Base-by-base conservation (phyloP, 2,329 filamentous ascomycete genomes). In the Microdochium trichocladiopsis region DNA sequence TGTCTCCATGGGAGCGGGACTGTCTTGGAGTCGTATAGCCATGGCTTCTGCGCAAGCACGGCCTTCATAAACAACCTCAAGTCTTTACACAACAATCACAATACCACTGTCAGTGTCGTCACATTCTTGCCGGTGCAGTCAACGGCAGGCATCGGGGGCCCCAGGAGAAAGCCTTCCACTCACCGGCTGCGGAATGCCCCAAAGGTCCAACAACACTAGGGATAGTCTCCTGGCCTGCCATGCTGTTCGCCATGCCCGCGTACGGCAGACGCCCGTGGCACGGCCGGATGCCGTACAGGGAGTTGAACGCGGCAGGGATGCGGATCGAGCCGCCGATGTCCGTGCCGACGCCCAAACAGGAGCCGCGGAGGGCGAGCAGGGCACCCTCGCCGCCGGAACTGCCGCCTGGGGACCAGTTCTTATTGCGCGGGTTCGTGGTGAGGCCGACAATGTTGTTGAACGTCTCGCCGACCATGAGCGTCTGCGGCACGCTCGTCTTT, bases 391-490 rank as follows among this genome's bases (percentile, higher is more conserved):
- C 86, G 2, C 86, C 86, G 0, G 82, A 85, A 36, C 78, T 83
- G 10, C 86, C 86, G 11, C 86, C 86, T 22, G 78, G 77, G 0
- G 83, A 86, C 2, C 82, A 70, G 2, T 67, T 67, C 23, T 80
- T 75, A 60, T 86, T 85, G 6, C 69, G 67, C 0, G 86, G 85
- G 61, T 86, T 86, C 22, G 81, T 63, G 0, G 82, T 85, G 12
- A 82, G 73, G 9, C 84, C 85, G 58, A 83, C 82, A 2, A 80
- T 72, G 57, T 86, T 84, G 66, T 87, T 87, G 16, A 84, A 79
- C 1, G 75, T 79, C 62, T 87, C 84, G 12, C 82, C 77, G 50
- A 86, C 84, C 83, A 88, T 86, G 75, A 86, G 83, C 12, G 82
- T 81, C 1, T 81, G 84, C 0, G 79, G 77, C 3, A 80, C 72